phyloP scores from a whole-genome alignment of 345 rosid genomes.

The Brassica carinata region DNA sequence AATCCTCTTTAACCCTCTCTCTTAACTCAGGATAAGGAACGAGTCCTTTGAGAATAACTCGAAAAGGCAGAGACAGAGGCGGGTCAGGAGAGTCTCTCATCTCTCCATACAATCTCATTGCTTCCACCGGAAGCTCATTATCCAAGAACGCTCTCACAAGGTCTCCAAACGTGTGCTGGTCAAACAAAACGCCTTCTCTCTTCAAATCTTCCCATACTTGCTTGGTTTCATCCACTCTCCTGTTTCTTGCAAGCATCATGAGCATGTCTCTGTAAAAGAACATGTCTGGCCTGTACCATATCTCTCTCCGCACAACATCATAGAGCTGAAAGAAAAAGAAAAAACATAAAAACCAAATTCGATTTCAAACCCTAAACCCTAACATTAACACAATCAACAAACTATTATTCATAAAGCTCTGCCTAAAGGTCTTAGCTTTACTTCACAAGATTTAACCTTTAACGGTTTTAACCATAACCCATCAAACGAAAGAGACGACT shows the following conservation, averaged over 20 bases:
- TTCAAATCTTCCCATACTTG: constrained; percentile 82
- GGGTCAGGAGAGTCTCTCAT: constrained; percentile 89
- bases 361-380: not conserved
- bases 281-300: constrained; percentile 96
- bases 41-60: constrained; percentile 90
- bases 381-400: no score
- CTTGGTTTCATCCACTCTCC: constrained; percentile 58
- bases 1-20: constrained; percentile 79
- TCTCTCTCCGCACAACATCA: constrained; percentile 78
- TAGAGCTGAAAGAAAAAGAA: constrained; percentile 52
- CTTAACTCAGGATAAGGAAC: constrained; percentile 79
- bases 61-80: constrained; percentile 85
- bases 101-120: constrained; percentile 79
- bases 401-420: not conserved
- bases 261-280: constrained; percentile 91
- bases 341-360: not conserved
- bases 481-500: no score
- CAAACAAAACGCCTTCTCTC: constrained; percentile 78
- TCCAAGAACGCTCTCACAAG: constrained; percentile 74
- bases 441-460: not conserved
- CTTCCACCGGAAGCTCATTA: constrained; percentile 61
- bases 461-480: not conserved
- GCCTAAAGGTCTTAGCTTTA: not conserved
- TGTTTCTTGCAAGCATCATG: constrained; percentile 91
- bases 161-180: constrained; percentile 90